Evolutionary conservation across 495 filamentous ascomycete species (phyloP).

Genomic region (Paragyromitra xinjiangensis): DNA sequence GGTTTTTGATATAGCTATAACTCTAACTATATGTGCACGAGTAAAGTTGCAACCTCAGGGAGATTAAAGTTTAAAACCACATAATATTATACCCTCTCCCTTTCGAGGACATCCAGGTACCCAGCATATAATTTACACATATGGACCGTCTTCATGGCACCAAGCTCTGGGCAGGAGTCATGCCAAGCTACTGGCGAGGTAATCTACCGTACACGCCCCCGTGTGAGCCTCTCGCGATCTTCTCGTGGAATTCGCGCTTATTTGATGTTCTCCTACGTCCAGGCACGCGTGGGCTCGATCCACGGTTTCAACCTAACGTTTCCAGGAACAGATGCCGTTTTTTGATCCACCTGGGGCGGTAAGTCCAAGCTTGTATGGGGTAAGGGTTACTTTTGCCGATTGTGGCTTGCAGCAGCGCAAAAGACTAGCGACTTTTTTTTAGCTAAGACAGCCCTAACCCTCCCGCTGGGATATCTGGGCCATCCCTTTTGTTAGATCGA

Average conservation of each 20-base stretch:
- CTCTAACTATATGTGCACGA: constrained; percentile 26
- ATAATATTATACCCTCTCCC: background rate
- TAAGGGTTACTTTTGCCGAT: constrained; percentile 37
- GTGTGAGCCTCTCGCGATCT: constrained; percentile 1
- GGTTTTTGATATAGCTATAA: constrained; percentile 10
- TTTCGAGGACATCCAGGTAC: constrained; percentile 1
- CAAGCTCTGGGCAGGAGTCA: background rate
- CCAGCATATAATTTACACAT: constrained; percentile 15
- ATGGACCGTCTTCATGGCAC: constrained; percentile 12
- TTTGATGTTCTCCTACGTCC: background rate
- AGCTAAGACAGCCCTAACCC: constrained; percentile 49
- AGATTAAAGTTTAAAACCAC: constrained; percentile 16
- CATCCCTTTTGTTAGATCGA: constrained; percentile 27
- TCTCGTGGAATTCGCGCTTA: constrained; percentile 4
- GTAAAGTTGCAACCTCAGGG: constrained; percentile 27
- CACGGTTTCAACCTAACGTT: constrained; percentile 31
- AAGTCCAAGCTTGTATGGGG: constrained; percentile 16
- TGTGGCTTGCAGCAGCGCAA: constrained; percentile 33
- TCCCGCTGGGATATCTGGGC: constrained; percentile 7
- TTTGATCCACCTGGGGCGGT: constrained; percentile 1
- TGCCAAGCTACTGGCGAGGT: background rate
- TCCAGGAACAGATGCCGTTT: constrained; percentile 31
- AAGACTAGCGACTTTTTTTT: constrained; percentile 37
- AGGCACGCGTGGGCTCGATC: constrained; percentile 11
- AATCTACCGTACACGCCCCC: background rate